These are phyloP conservation scores for Fusarium virguliforme DNA, from an alignment of 2,329 filamentous ascomycete species.

Conservation along the genomic window DNA sequence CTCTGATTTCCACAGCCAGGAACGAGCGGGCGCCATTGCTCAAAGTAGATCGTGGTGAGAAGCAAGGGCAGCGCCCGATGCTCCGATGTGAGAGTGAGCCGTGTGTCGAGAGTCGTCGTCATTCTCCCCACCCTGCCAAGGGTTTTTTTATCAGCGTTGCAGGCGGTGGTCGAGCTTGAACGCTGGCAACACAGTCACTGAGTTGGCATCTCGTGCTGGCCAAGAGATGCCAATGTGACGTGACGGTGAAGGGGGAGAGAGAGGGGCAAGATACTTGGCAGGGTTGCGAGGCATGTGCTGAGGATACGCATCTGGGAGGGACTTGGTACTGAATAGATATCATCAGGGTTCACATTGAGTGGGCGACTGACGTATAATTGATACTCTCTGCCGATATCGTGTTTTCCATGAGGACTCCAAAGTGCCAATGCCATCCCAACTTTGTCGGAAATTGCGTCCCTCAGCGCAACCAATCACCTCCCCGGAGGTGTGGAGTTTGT, in stretches of 20 bases:
- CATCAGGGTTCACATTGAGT: slow-evolving; percentile 6
- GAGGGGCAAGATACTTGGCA: neutral
- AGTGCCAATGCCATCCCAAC: slow-evolving; percentile 14
- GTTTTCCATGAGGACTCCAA: slow-evolving; percentile 9
- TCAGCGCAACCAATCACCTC: slow-evolving; percentile 33
- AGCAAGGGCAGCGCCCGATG: slow-evolving; percentile 9
- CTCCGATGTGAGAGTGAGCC: slow-evolving; percentile 10
- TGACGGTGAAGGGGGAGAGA: slow-evolving; percentile 4
- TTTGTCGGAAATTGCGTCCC: slow-evolving; percentile 46
- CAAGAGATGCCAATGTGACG: slow-evolving; percentile 13
- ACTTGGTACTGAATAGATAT: neutral
- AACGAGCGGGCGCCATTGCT: neutral
- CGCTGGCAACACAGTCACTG: neutral
- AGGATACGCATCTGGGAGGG: neutral
- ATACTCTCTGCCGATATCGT: neutral
- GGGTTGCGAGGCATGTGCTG: slow-evolving; percentile 2
- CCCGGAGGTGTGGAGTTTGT: slow-evolving; percentile 13
- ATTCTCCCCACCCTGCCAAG: slow-evolving; percentile 2
- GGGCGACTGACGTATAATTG: neutral
- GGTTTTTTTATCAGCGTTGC: neutral
- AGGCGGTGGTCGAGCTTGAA: neutral
- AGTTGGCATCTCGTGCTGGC: slow-evolving; percentile 5
- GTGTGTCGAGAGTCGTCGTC: slow-evolving; percentile 13
- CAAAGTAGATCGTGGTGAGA: slow-evolving; percentile 3
- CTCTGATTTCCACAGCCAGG: neutral